phyloP scores from a whole-genome alignment of 495 filamentous ascomycete genomes.

The Collariella sp. region DNA sequence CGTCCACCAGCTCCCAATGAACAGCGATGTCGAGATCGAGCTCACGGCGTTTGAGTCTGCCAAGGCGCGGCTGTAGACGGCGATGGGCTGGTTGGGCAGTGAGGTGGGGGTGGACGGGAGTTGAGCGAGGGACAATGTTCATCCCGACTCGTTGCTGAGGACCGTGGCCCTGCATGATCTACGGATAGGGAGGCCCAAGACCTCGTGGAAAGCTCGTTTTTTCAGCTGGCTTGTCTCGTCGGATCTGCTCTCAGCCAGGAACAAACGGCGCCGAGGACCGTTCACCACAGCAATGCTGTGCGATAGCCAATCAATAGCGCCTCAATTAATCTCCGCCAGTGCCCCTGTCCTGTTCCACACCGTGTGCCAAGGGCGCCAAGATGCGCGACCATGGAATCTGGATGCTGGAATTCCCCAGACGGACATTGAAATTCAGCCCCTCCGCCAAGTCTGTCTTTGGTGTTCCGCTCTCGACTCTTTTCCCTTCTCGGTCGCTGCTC shows the following conservation, averaged over 20 bases:
- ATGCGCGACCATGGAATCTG: neutral
- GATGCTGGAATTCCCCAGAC: neutral
- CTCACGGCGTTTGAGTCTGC: constrained; percentile 44
- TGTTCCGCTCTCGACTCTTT: neutral
- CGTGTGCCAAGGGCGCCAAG: neutral
- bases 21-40: constrained; percentile 66
- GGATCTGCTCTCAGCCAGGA: no score
- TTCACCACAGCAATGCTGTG: neutral
- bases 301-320: constrained; percentile 3
- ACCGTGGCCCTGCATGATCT: no score
- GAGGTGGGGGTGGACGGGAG: neutral
- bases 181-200: no score
- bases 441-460: neutral
- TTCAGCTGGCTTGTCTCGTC: no score
- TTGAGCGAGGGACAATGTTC: neutral
- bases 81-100: neutral
- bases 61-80: constrained; percentile 1
- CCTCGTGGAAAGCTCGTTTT: no score
- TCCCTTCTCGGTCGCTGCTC: neutral
- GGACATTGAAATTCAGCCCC: neutral
- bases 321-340: neutral
- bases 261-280: no score
- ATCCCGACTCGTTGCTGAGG: neutral
- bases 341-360: neutral
- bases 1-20: constrained; percentile 54